phyloP scores from a whole-genome alignment of 371 early-diverging fungal genomes.

The Syncephalastrum monosporum region DNA sequence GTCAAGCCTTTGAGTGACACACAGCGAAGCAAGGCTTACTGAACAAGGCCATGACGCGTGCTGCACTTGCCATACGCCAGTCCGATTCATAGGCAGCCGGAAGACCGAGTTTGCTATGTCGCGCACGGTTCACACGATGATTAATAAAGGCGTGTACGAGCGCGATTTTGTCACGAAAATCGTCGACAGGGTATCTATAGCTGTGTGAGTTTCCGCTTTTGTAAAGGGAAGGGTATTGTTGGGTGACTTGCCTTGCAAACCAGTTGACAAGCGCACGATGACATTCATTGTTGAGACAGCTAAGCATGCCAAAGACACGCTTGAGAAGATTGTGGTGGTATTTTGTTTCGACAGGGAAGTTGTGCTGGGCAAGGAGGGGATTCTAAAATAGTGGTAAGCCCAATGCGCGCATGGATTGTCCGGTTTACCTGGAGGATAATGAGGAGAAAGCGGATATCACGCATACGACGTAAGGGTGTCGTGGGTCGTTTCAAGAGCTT shows the following conservation, averaged over 20 bases:
- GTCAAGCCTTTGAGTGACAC: background rate
- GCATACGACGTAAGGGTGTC: constrained; percentile 47
- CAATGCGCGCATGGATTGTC: background rate
- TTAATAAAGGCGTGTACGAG: constrained; percentile 78
- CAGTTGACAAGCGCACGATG: constrained; percentile 79
- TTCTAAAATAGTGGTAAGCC: constrained; percentile 39
- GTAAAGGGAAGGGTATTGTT: background rate
- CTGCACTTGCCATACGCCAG: constrained; percentile 84
- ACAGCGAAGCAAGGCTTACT: constrained; percentile 44
- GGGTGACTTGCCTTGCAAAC: constrained; percentile 61
- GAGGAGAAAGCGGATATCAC: constrained; percentile 78
- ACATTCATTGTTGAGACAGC: constrained; percentile 72
- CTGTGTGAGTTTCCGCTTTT: background rate
- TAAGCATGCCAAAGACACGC: constrained; percentile 72
- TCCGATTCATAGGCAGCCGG: constrained; percentile 68
- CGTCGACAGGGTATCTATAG: constrained; percentile 52
- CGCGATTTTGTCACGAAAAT: constrained; percentile 73
- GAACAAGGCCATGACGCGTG: constrained; percentile 85
- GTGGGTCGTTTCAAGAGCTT: constrained; percentile 77
- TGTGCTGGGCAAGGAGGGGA: constrained; percentile 67
- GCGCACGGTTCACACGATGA: constrained; percentile 71
- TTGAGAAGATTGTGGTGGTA: constrained; percentile 73
- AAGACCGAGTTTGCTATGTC: constrained; percentile 33
- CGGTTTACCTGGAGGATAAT: constrained; percentile 76
- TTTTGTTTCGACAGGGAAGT: constrained; percentile 64